Evolutionary conservation across 2,329 filamentous ascomycete species (phyloP), one percentile per base, ranked within the genome.

Genomic region (Teratosphaeria pseudoeucalypti): DNA sequence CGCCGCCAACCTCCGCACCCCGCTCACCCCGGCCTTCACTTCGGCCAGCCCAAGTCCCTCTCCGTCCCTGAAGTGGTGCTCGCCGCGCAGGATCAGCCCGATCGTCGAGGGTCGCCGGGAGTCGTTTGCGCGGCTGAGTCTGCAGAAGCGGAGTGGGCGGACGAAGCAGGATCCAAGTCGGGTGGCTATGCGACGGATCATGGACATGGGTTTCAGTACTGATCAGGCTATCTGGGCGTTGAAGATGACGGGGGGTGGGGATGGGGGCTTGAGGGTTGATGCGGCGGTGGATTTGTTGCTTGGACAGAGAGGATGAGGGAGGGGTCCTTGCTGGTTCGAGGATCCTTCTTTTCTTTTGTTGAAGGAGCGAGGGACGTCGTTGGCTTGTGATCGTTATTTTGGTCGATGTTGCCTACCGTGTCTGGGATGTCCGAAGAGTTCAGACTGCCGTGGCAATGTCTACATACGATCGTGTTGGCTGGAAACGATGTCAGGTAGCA

Each of bases 171-270:
- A 83, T 57, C 81, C 82, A 0, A 79, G 80, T 14, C 82, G 85
- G 55, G 75, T 77, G 54, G 84, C 84, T 0, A 78, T 86, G 19
- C 73, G 76, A 54, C 74, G 78, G 52, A 80, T 86, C 59, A 81
- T 85, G 5, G 79, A 83, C 39, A 81, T 86, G 69, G 84, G 84
- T 0, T 86, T 86, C 63, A 76, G 76, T 7, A 73, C 78, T 16
- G 76, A 77, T 19, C 77, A 83, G 62, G 83, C 82, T 7, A 78
- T 79, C 60, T 78, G 79, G 65, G 84, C 84, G 19, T 71, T 86
- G 19, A 77, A 79, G 49, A 77, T 80, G 64, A 86, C 83, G 5
- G 84, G 86, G 5, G 84, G 86, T 68, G 78, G 77, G 14, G 84
- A 83, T 0, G 81, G 84, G 63, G 82, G 82, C 0, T 72, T 86